A percentile compares a stretch with the other conserved stretches of the same genome.
Conservation (phyloP, 176 grass and related monocot genomes). For the Urochloa ruziziensis region DNA sequence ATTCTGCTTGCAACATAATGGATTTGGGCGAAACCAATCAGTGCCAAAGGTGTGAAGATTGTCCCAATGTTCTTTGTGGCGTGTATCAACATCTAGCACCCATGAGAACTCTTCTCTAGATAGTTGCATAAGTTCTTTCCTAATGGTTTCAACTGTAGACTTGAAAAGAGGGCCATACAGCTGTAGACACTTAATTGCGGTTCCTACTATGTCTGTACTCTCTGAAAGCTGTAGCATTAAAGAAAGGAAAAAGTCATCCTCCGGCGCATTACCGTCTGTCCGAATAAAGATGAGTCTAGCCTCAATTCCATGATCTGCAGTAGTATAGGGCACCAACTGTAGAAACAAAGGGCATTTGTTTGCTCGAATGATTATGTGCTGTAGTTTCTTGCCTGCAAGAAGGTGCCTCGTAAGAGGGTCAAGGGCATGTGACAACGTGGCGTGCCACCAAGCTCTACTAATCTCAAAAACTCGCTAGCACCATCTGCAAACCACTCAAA, state of each 20-base stretch:
- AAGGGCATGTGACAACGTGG: background rate
- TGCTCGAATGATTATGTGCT: background rate
- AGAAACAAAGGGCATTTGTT: background rate
- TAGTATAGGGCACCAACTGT: background rate
- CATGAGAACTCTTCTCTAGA: background rate
- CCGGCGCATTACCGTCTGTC: background rate
- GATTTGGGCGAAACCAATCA: background rate
- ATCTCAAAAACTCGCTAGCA: background rate
- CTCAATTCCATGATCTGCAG: background rate
- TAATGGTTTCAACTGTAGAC: background rate
- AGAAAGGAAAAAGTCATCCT: background rate
- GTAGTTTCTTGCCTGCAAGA: background rate
- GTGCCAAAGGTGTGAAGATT: background rate
- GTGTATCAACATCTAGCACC: background rate
- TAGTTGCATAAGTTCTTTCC: background rate
- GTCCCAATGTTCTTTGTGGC: background rate
- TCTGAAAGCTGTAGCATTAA: background rate
- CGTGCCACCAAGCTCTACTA: background rate
- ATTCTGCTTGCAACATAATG: background rate
- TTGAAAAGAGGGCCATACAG: background rate
- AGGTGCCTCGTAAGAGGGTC: background rate
- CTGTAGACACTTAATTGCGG: background rate
- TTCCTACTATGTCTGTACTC: background rate
- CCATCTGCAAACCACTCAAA: conserved; percentile 4
- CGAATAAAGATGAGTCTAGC: background rate